A percentile compares a stretch with the other conserved stretches of the same genome.
These are phyloP conservation scores for Botrytis sinoallii DNA, from an alignment of 2,329 filamentous ascomycete species.

Conservation along the genomic window DNA sequence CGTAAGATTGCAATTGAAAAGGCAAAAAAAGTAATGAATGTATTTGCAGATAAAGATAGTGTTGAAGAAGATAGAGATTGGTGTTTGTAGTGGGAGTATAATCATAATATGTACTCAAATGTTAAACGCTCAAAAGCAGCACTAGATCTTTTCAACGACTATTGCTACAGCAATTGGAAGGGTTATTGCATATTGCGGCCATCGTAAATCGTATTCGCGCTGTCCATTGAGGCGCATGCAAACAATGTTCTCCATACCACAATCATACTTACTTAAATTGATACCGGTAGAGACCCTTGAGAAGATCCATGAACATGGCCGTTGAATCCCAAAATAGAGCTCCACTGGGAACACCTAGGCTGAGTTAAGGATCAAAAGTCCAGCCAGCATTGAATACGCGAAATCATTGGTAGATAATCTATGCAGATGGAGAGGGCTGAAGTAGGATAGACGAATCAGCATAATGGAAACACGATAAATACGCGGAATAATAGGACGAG, in stretches of 20 bases:
- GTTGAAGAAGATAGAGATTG: no score
- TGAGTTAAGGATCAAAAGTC: neutral
- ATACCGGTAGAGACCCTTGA: neutral
- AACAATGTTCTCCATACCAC: neutral
- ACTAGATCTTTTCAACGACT: neutral
- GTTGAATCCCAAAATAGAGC: neutral
- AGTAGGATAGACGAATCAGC: neutral
- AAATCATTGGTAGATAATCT: neutral
- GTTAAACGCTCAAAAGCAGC: neutral
- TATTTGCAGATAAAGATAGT: neutral
- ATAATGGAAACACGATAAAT: neutral
- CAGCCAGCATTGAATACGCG: neutral
- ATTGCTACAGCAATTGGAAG: neutral
- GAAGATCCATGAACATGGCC: neutral
- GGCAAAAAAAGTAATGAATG: neutral
- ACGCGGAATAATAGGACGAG: neutral
- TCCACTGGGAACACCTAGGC: neutral
- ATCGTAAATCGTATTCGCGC: neutral
- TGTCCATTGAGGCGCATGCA: neutral
- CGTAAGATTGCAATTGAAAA: neutral
- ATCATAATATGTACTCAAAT: neutral
- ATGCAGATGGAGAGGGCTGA: neutral
- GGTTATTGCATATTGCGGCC: neutral
- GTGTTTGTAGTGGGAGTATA: neutral
- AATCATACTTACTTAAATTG: neutral